A percentile compares a stretch with the other conserved stretches of the same genome.
Evolutionary conservation across 2,329 filamentous ascomycete species (phyloP).

Genomic region (Clonostachys rhizophaga): DNA sequence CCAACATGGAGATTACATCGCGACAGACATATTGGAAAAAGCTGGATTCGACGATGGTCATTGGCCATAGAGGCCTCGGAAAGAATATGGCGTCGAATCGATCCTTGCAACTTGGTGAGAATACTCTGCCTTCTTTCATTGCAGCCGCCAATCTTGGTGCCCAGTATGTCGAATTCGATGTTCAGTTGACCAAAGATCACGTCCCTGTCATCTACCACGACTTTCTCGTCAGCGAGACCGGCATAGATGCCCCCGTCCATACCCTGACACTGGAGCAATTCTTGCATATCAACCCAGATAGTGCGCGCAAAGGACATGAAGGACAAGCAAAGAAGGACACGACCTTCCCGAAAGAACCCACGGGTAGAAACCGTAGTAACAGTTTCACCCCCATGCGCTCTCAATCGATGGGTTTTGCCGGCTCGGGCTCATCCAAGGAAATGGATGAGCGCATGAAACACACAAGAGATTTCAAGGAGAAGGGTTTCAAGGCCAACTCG

Average conservation of each 20-base stretch:
- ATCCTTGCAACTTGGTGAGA: slow-evolving; percentile 91
- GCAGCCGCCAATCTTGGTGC: slow-evolving; percentile 90
- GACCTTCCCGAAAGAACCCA: background rate
- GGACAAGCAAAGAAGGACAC: background rate
- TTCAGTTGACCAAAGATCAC: slow-evolving; percentile 97
- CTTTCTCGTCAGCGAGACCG: slow-evolving; percentile 95
- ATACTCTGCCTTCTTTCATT: slow-evolving; percentile 93
- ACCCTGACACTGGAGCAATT: slow-evolving; percentile 95
- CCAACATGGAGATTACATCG: slow-evolving; percentile 87
- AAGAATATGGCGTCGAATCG: slow-evolving; percentile 84
- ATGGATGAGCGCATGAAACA: slow-evolving; percentile 90
- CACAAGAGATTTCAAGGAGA: slow-evolving; percentile 88
- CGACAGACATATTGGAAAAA: slow-evolving; percentile 97
- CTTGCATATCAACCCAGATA: slow-evolving; percentile 73
- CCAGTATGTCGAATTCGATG: slow-evolving; percentile 73
- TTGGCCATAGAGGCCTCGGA: slow-evolving; percentile 70
- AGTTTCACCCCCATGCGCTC: slow-evolving; percentile 42
- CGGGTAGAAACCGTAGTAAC: slow-evolving; percentile 23
- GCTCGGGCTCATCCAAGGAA: slow-evolving; percentile 23
- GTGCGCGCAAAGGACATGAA: slow-evolving; percentile 2
- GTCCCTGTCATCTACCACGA: slow-evolving; percentile 98
- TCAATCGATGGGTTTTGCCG: slow-evolving; percentile 48
- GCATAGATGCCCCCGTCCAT: slow-evolving; percentile 94
- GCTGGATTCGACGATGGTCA: slow-evolving; percentile 79
- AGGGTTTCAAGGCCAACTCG: slow-evolving; percentile 94